Base-by-base conservation (phyloP, 2,329 filamentous ascomycete genomes). In the Fusarium camptoceras region DNA sequence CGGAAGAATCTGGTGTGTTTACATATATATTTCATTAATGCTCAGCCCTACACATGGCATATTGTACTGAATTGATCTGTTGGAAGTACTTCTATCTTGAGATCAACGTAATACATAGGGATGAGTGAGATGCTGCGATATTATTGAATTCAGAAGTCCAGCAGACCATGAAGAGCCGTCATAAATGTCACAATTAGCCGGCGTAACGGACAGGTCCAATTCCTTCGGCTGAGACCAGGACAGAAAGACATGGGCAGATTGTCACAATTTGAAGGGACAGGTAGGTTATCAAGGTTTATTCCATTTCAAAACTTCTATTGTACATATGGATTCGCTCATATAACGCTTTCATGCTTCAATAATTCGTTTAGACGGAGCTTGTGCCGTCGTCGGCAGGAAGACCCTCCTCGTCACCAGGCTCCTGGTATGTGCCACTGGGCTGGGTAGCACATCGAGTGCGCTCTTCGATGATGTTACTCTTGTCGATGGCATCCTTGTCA, bases 341-440 rank as follows among this genome's bases (percentile, higher is more conserved):
- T 5, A 64, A 34, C 39, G 22, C 61, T 41, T 44, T 53, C 25
- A 66, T 15, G 14, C 30, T 30, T 22, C 24, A 25, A 24, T 43
- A 37, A 42, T 4, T 50, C 15, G 6, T 24, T 55, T 37, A 66
- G 31, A 61, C 65, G 27, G 59, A 69, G 53, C 70, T 73, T 63
- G 67, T 51, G 2, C 70, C 70, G 16, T 61, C 66, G 5, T 73
- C 55, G 37, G 63, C 27, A n/a, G 70, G 70, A 2, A 73, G 47
- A 6, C 70, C 70, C 55, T 73, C 70, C 53, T 66, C 60, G 18
- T 73, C 70, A 4, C 70, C 67, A 25, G 70, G 70, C 55, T 73
- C 70, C 27, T 49, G 24, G 27, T 73, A 73, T 6, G 66, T 66
- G 3, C 71, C 67, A 2, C 53, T 28, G n/a, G 69, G 60, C 51